These are phyloP conservation scores for Amanita inopinata DNA, from an alignment of 768 basidiomycete genomes.

Conservation along the genomic window DNA sequence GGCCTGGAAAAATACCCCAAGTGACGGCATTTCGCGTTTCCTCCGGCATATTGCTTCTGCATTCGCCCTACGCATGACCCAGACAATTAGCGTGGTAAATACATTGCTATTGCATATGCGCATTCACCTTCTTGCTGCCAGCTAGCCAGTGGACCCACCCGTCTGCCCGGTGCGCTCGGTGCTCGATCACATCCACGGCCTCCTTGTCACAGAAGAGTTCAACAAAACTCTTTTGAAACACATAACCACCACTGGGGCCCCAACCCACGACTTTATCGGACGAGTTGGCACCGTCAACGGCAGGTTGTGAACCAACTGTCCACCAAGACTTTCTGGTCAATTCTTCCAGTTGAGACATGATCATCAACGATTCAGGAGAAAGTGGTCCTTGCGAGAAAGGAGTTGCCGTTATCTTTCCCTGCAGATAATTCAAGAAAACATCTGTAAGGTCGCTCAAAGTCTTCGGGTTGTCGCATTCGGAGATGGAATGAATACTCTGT, in stretches of 20 bases:
- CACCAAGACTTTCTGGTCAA: conserved; percentile 81
- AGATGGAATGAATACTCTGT: conserved; percentile 52
- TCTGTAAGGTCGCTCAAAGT: conserved; percentile 57
- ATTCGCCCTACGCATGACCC: conserved; percentile 65
- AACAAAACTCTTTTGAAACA: conserved; percentile 96
- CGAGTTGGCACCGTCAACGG: conserved; percentile 71
- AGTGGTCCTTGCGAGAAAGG: conserved; percentile 86
- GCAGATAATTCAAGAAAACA: conserved; percentile 76
- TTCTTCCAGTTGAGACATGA: conserved; percentile 65
- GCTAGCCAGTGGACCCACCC: conserved; percentile 84
- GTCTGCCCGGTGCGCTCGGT: conserved; percentile 38
- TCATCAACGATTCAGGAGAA: conserved; percentile 71
- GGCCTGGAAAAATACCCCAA: conserved; percentile 97
- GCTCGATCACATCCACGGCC: conserved; percentile 38
- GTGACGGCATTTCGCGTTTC: conserved; percentile 90
- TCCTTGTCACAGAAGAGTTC: conserved; percentile 80
- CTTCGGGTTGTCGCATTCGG: conserved; percentile 71
- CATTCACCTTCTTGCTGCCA: conserved; percentile 57
- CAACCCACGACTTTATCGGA: conserved; percentile 80
- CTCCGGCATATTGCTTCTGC: conserved; percentile 67
- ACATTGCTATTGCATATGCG: not conserved
- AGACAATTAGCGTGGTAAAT: not conserved
- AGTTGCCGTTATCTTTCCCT: conserved; percentile 60
- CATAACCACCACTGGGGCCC: conserved; percentile 88
- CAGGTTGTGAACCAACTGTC: conserved; percentile 96